Base-by-base conservation (phyloP, 2,329 filamentous ascomycete genomes). In the Dactylonectria estremocensis region DNA sequence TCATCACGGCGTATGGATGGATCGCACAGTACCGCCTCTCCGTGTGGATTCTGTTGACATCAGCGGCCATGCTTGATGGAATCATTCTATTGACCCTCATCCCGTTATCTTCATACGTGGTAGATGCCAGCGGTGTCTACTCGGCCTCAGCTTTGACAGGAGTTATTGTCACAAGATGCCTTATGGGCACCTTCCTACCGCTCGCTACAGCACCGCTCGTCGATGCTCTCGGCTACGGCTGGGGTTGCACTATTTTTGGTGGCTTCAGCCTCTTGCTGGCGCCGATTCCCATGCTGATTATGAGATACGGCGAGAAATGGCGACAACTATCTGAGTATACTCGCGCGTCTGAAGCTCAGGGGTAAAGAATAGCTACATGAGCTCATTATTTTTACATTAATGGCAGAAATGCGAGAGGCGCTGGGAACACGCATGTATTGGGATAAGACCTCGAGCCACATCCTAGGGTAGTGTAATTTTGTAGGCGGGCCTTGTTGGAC, bases 61-160 rank as follows among this genome's bases (percentile, higher is more conserved):
- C 81, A 0, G 81, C 87, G 0, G 81, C 75, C 3, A n/a, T 85
- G 1, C 76, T 88, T 6, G 88, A 88, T 11, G 75, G 80, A 20
- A 79, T 82, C 5, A 75, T 87, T 2, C 78, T 86, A 55, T 75
- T 89, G 2, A 80, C 80, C 4, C 79, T 85, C 53, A 74, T 90
- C 20, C 87, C 88, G 0, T 63, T 89, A 2, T 85, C 83, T 63
- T 83, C 87, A 0, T 90, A 89, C 68, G 82, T 89, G 0, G 87
- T 90, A 2, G 88, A 90, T 66, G 86, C 87, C 0, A 88, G 85
- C 64, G 86, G 87, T 0, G 66, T 87, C 6, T 89, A 87, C 71
- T 85, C 87, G 1, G 88, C 88, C 0, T 88, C 86, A 11, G 87
- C 87, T 2, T 83, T 89, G 80, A 89, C 88, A 0, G 87, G 85